Evolutionary conservation across 2,329 filamentous ascomycete species (phyloP), one percentile per base, ranked within the genome.

Genomic region (Fusarium sp.): DNA sequence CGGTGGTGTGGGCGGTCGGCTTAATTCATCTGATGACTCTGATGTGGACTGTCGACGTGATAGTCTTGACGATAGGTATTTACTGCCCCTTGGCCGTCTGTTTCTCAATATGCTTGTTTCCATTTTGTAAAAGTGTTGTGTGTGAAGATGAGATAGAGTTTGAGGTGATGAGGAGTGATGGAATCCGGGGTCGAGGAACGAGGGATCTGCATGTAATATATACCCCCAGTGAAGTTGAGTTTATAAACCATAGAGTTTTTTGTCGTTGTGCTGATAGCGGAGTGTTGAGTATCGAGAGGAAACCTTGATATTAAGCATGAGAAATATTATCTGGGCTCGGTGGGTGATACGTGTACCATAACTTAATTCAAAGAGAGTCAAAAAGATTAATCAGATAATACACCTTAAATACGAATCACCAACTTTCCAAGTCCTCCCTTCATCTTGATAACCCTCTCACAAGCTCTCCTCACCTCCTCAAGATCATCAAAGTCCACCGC

Each of bases 401-500:
- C 2, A 21, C 37, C 15, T n/a, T 46, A 68, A 44, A 75, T 65
- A 23, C 57, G 72, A 57, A 77, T 57, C n/a, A 77, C 73, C 43
- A 77, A 46, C 64, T 74, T 77, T 0, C 76, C 76, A 16, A 72
- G 21, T 6, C 75, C 75, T 5, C 75, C 74, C 46, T 77, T 77
- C 0, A 74, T 67, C 6, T 35, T 63, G 0, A 29, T 13, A 26
- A 84, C 80, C 69, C 80, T 76, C 11, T 79, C 77, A 55, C 82
- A 84, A 3, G 75, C 82, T 53, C 67, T 69, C 65, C 79, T 77
- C 10, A 87, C 78, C 3, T 74, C 79, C 12, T 82, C 78, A 13
- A 86, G 62, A 60, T 88, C 80, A 8, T 77, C 74, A 28, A 87
- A 66, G 11, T 80, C 65, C 10, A 82, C 83, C 1, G 77, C 77